Evolutionary conservation across 2,329 filamentous ascomycete genomes (phyloP).

Genomic region (Fusarium dimerum): DNA sequence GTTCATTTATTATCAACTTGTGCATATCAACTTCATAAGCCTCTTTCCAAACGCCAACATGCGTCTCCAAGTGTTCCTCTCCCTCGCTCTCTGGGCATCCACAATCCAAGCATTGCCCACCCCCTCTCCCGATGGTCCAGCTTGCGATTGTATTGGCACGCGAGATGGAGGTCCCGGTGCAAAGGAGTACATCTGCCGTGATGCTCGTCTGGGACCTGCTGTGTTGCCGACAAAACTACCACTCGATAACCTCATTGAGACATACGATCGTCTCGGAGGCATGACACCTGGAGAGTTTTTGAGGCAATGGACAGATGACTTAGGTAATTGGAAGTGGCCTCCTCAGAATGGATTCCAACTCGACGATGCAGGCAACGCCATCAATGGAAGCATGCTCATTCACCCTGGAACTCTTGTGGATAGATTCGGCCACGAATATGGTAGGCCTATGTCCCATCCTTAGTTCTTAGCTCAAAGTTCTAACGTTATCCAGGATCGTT

Average conservation of each 20-base stretch:
- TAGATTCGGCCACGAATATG: slow-evolving; percentile 48
- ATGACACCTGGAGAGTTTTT: slow-evolving; percentile 44
- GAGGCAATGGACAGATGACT: slow-evolving; percentile 32
- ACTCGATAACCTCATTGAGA: slow-evolving; percentile 30
- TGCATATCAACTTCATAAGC: neutral
- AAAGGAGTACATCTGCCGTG: slow-evolving; percentile 36
- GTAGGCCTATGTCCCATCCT: slow-evolving; percentile 22
- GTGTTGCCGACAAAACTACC: slow-evolving; percentile 37
- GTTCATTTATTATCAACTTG: neutral
- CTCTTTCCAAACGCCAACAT: slow-evolving; percentile 8
- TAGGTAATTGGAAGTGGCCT: slow-evolving; percentile 39
- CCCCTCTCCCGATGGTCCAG: slow-evolving; percentile 2
- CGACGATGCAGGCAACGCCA: slow-evolving; percentile 35
- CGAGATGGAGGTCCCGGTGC: slow-evolving; percentile 13
- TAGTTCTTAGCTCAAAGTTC: neutral
- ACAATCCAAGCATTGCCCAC: slow-evolving; percentile 15
- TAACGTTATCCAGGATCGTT: slow-evolving; percentile 28
- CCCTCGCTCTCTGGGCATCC: slow-evolving; percentile 15
- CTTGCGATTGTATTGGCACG: slow-evolving; percentile 27
- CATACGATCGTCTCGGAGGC: slow-evolving; percentile 41
- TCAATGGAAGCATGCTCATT: slow-evolving; percentile 44
- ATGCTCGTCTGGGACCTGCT: slow-evolving; percentile 39
- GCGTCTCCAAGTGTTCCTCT: slow-evolving; percentile 18
- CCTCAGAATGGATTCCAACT: slow-evolving; percentile 43
- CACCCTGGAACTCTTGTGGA: slow-evolving; percentile 45